Evolutionary conservation across 129 eudicot genomes (phyloP), one percentile per base, ranked within the genome.

Genomic region (Glebionis coronaria): DNA sequence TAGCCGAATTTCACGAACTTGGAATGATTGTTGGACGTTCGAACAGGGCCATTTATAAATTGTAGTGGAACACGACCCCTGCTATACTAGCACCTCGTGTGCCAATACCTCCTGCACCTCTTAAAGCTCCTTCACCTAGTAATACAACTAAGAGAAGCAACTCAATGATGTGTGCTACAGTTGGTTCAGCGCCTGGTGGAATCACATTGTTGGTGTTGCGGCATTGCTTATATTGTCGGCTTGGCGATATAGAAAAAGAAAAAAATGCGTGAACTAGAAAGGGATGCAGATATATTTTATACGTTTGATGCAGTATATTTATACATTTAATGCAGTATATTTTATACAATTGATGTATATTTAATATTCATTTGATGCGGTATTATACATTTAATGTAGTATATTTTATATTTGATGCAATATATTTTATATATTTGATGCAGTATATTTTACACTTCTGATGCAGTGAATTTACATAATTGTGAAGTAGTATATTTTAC

Each of bases 251-350:
- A 77, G 69, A 61, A 67, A 55, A 44, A 81, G 80, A 75, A 91
- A 81, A 75, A 71, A 65, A 83, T 91, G 87, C 78, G 75, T 55
- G 78, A 80, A 50, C 79, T 88, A 83, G 96, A 83, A 82, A 76
- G 76, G 68, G 98, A 95, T 69, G 88, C 98, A 46, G 96, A 91
- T 46, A n/a, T n/a, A n/a, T n/a, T n/a, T n/a, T n/a, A n/a, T n/a
- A n/a, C n/a, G n/a, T n/a, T n/a, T n/a, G n/a, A n/a, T n/a, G n/a
- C n/a, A n/a, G n/a, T n/a, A n/a, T n/a, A n/a, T n/a, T n/a, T n/a
- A n/a, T n/a, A n/a, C n/a, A n/a, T n/a, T n/a, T n/a, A n/a, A n/a
- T n/a, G n/a, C n/a, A n/a, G n/a, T n/a, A n/a, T n/a, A n/a, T n/a
- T n/a, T n/a, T n/a, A n/a, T n/a, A n/a, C n/a, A n/a, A n/a, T n/a